phyloP scores from a whole-genome alignment of 2,329 filamentous ascomycete genomes.

The Tolypocladium capitatum region DNA sequence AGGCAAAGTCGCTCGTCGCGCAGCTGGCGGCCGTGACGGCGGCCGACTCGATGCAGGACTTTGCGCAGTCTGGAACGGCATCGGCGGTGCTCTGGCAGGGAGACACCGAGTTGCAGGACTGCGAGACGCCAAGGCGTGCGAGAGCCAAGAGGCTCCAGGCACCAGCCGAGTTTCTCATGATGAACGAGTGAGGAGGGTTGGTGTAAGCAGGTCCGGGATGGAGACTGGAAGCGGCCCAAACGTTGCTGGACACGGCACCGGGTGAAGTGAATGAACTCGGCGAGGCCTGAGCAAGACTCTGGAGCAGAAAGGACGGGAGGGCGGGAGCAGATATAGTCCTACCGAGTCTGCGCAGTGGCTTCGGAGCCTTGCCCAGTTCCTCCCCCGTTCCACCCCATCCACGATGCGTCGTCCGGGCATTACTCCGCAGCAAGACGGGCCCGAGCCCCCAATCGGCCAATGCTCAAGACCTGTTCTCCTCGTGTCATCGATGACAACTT shows the following conservation, averaged over 20 bases:
- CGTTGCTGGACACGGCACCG: background rate
- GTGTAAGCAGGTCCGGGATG: background rate
- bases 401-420: background rate
- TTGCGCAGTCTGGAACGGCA: constrained; percentile 11
- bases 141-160: constrained; percentile 9
- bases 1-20: constrained; percentile 10
- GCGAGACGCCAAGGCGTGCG: constrained; percentile 5
- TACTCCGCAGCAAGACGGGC: background rate
- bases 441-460: background rate
- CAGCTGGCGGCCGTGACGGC: constrained; percentile 11
- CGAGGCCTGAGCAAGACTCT: background rate
- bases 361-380: no score
- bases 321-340: background rate
- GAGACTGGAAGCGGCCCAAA: background rate
- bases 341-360: background rate
- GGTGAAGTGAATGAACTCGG: background rate
- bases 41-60: constrained; percentile 12
- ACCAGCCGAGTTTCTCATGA: constrained; percentile 4
- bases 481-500: background rate
- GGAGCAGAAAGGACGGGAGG: background rate
- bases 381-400: background rate
- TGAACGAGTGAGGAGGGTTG: background rate
- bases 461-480: background rate
- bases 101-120: constrained; percentile 7
- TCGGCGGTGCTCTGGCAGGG: constrained; percentile 13